Conservation (phyloP, 108 stramenopile species). For the Schizochytrium sp. region DNA sequence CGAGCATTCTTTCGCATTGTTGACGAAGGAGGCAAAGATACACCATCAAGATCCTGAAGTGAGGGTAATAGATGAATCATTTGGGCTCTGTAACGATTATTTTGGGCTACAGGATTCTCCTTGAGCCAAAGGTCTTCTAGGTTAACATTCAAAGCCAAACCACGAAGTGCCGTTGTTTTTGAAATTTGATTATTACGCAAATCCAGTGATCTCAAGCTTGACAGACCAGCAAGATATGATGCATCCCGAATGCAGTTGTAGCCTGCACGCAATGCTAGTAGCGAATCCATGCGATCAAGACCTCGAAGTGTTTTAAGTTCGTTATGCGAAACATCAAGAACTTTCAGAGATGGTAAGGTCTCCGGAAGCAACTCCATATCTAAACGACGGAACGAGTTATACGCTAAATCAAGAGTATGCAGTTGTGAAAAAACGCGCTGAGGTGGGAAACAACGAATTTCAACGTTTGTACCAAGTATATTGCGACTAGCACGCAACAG, state of each 20-base stretch:
- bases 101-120: neutral
- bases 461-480: neutral
- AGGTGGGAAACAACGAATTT: neutral
- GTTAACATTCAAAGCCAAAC: neutral
- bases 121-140: slow-evolving; percentile 52
- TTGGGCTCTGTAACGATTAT: slow-evolving; percentile 21
- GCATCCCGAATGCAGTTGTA: slow-evolving; percentile 29
- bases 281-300: neutral
- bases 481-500: slow-evolving; percentile 5
- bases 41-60: neutral
- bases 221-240: neutral
- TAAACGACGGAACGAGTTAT: neutral
- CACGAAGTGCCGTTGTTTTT: slow-evolving; percentile 10
- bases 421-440: neutral
- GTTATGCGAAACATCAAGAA: slow-evolving; percentile 53
- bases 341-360: slow-evolving; percentile 7
- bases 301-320: neutral
- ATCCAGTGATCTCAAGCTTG: neutral
- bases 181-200: neutral
- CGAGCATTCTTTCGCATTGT: neutral
- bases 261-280: slow-evolving; percentile 23
- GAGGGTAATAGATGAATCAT: slow-evolving; percentile 31
- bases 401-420: slow-evolving; percentile 19
- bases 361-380: slow-evolving; percentile 3
- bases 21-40: slow-evolving; percentile 5